phyloP scores from a whole-genome alignment of 495 filamentous ascomycete genomes.

The Evernia prunastri region DNA sequence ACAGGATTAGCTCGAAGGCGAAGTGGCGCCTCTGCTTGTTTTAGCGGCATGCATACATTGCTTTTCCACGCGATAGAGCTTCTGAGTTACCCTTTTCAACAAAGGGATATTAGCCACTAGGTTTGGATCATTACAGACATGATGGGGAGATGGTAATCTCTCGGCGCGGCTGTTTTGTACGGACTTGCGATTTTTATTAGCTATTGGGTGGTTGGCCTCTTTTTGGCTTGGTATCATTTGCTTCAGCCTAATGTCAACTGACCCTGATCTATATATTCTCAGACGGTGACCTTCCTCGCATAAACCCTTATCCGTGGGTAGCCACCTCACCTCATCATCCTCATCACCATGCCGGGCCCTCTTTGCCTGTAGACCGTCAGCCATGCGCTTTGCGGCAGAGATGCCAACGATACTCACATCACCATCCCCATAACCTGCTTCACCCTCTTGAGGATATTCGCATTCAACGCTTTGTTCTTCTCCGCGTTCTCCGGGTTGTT shows the following conservation, averaged over 20 bases:
- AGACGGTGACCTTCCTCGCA: neutral
- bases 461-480: conserved; percentile 1
- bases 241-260: neutral
- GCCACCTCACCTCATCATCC: neutral
- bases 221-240: neutral
- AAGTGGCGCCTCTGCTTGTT: neutral
- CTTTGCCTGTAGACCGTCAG: neutral
- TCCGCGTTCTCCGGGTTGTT: conserved; percentile 9
- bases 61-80: neutral
- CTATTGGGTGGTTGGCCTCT: neutral
- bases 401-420: neutral
- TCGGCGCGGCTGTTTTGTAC: neutral
- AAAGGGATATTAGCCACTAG: neutral
- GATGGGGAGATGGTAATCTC: neutral
- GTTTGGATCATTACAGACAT: neutral
- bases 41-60: neutral
- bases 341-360: neutral
- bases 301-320: neutral
- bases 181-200: no score
- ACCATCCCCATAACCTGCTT: conserved; percentile 2
- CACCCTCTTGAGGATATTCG: neutral
- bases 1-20: neutral
- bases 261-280: neutral
- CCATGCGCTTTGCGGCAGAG: neutral
- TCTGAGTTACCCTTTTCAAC: neutral